phyloP scores from a whole-genome alignment of 352 stramenopile species.

The Phytophthora constricta region DNA sequence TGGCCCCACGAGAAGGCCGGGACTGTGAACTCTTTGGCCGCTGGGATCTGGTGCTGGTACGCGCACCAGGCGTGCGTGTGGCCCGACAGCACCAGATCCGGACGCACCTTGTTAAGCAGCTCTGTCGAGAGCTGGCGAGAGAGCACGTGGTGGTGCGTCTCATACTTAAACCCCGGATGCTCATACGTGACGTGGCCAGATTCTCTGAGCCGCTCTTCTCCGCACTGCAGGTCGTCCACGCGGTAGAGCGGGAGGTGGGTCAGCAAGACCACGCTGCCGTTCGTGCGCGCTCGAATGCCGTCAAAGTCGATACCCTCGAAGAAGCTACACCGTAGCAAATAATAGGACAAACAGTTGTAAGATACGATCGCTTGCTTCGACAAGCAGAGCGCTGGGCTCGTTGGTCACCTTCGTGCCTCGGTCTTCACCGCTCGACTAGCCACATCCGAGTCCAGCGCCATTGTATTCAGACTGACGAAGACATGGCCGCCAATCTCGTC shows the following conservation, averaged over 20 bases:
- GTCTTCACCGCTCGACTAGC: conserved; percentile 49
- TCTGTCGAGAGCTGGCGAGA: conserved; percentile 57
- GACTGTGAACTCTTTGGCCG: conserved; percentile 64
- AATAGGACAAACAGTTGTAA: background rate
- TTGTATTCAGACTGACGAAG: conserved; percentile 79
- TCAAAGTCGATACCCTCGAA: conserved; percentile 49
- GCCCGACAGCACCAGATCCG: conserved; percentile 67
- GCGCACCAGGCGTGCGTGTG: conserved; percentile 80
- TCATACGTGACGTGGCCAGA: conserved; percentile 84
- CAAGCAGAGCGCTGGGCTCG: background rate
- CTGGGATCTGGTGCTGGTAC: conserved; percentile 40
- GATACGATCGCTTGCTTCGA: background rate
- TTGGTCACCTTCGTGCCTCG: conserved; percentile 53
- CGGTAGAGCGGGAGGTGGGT: conserved; percentile 72
- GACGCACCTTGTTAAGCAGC: conserved; percentile 56
- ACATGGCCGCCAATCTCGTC: conserved; percentile 55
- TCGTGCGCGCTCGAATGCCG: conserved; percentile 22
- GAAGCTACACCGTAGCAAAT: conserved; percentile 38
- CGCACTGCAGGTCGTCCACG: conserved; percentile 63
- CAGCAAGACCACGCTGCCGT: conserved; percentile 54
- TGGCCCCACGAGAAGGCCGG: conserved; percentile 84
- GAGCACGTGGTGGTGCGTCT: conserved; percentile 72
- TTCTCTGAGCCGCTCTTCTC: conserved; percentile 50
- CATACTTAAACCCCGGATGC: conserved; percentile 68
- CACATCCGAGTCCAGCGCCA: conserved; percentile 77